Evolutionary conservation across 371 early-diverging fungal genomes (phyloP).

Genomic region (Lichtheimia ramosa): DNA sequence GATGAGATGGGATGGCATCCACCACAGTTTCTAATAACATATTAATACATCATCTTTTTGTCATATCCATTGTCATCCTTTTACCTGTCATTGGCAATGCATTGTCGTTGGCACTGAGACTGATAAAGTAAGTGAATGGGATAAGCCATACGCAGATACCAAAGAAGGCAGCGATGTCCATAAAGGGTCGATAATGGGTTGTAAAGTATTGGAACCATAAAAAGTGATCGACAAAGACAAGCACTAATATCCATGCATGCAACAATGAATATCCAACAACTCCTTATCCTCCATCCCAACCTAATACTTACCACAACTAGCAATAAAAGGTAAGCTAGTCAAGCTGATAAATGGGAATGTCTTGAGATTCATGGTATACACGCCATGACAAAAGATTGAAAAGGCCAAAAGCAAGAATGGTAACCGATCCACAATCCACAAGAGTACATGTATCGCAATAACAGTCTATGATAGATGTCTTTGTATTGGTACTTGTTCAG

Average conservation of each 20-base stretch:
- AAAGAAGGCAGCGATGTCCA: slow-evolving; percentile 85
- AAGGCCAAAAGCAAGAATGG: slow-evolving; percentile 65
- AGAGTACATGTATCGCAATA: slow-evolving; percentile 59
- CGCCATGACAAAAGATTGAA: slow-evolving; percentile 67
- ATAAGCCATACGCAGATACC: slow-evolving; percentile 86
- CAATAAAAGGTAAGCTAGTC: slow-evolving; percentile 61
- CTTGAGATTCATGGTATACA: slow-evolving; percentile 69
- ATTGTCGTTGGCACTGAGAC: slow-evolving; percentile 84
- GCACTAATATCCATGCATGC: slow-evolving; percentile 37
- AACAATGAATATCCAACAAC: neutral
- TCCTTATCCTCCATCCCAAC: neutral
- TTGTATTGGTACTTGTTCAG: neutral
- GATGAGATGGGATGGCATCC: slow-evolving; percentile 18
- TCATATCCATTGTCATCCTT: neutral
- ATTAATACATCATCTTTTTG: neutral
- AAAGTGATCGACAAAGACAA: slow-evolving; percentile 82
- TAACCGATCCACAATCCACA: slow-evolving; percentile 69
- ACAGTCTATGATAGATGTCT: slow-evolving; percentile 40
- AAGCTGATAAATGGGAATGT: slow-evolving; percentile 76
- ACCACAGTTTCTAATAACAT: slow-evolving; percentile 2
- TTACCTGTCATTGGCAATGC: slow-evolving; percentile 62
- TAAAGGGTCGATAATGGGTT: slow-evolving; percentile 61
- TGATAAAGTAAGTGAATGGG: slow-evolving; percentile 86
- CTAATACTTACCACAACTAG: slow-evolving; percentile 60
- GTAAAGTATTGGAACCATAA: slow-evolving; percentile 87